Evolutionary conservation across 2,329 filamentous ascomycete genomes (phyloP), one percentile per base, ranked within the genome.

Genomic region (Myriangium duriaei): DNA sequence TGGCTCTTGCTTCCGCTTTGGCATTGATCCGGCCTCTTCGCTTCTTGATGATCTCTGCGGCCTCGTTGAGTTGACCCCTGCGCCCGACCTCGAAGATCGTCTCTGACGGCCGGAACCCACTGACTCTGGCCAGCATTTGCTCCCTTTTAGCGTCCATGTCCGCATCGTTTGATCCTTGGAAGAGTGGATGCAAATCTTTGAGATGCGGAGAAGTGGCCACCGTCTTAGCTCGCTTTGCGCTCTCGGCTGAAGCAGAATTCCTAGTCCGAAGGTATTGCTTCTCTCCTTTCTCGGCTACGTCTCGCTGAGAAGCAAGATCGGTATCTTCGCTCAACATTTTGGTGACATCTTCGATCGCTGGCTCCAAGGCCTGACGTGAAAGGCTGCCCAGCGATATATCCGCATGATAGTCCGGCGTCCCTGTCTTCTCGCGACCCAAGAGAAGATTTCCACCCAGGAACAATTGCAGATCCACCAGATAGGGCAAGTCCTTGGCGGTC

Each of bases 1-100:
- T 47, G 17, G 41, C 41, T 16, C 42, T 38, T 14, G 24, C 37
- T 11, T 34, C 39, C 9, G 43, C 30, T 38, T 70, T 79, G 42
- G 80, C 85, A 56, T 71, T 79, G 55, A 73, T 73, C 51, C 79
- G 18, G 17, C 32, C 15, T 16, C 36, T 72, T 53, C 81, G 71
- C 33, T 76, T 71, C 49, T 76, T 77, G 74, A 91, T 84, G 19
- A 88, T 67, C 44, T 85, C 79, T 2, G 79, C 80, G 5, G 81
- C 79, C 53, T 80, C 76, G 34, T 66, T 67, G 2, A 60, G 68
- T 47, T 81, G 79, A 28, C 77, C 80, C 43, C 78, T 73, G 48
- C 79, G 76, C 5, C 82, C 81, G 45, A 95, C 79, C 59, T 98
- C 91, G 50, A 98, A 98, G n/a, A 98, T 84, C 0, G 88, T 96